phyloP scores from a whole-genome alignment of 352 stramenopile species.

The Phytophthora lateralis region DNA sequence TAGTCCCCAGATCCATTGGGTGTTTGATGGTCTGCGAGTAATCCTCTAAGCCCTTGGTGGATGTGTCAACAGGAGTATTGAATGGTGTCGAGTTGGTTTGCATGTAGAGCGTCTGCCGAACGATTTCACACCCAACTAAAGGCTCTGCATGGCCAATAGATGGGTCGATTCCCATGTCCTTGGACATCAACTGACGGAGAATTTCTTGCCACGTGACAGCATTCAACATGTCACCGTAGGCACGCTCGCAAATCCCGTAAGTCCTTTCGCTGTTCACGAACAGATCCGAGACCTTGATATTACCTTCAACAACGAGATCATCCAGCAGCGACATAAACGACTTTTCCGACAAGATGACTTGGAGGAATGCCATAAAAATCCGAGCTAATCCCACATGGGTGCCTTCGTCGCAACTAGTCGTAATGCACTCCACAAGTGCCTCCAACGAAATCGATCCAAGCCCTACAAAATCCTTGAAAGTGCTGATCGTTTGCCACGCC shows the following conservation, averaged over 20 bases:
- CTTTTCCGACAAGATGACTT: constrained; percentile 77
- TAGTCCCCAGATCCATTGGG: constrained; percentile 92
- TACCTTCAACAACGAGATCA: constrained; percentile 80
- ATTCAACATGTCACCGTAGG: constrained; percentile 75
- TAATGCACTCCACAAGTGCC: constrained; percentile 58
- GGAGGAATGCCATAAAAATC: constrained; percentile 79
- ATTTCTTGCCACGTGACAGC: constrained; percentile 87
- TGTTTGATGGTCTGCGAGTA: constrained; percentile 87
- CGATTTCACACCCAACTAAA: constrained; percentile 80
- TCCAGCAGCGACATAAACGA: constrained; percentile 79
- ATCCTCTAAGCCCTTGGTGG: constrained; percentile 81
- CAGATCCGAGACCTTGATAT: constrained; percentile 80
- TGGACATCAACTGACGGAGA: constrained; percentile 81
- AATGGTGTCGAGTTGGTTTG: constrained; percentile 83
- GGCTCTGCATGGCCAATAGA: constrained; percentile 76
- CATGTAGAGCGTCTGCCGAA: constrained; percentile 83
- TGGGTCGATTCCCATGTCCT: constrained; percentile 76
- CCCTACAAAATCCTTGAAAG: constrained; percentile 73
- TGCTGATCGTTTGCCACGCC: constrained; percentile 77
- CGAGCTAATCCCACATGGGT: constrained; percentile 56
- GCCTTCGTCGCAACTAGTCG: constrained; percentile 43
- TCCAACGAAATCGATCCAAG: constrained; percentile 70
- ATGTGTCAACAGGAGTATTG: constrained; percentile 82
- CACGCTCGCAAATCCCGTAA: constrained; percentile 77
- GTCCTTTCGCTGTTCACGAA: constrained; percentile 74